phyloP scores from a whole-genome alignment of 2,329 filamentous ascomycete genomes.

The Macrophomina phaseolina region DNA sequence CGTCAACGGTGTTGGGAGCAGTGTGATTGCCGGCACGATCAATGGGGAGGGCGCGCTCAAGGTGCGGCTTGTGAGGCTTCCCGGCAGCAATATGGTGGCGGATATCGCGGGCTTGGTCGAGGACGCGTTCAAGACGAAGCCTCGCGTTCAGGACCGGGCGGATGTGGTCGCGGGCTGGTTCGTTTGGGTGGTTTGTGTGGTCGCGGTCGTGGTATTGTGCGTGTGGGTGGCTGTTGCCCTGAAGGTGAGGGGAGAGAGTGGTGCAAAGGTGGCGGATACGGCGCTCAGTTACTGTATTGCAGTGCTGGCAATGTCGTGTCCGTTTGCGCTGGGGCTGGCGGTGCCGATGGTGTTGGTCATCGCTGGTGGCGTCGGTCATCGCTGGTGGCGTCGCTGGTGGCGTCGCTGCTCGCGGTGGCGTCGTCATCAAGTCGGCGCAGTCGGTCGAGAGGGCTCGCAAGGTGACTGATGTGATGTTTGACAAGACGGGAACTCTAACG shows the following conservation, averaged over 20 bases:
- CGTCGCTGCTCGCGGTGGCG: conserved; percentile 66
- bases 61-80: background rate
- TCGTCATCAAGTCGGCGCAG: conserved; percentile 73
- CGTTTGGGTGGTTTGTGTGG: conserved; percentile 46
- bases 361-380: conserved; percentile 71
- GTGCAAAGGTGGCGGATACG: conserved; percentile 52
- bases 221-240: conserved; percentile 68
- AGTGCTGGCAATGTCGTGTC: conserved; percentile 76
- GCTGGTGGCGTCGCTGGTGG: conserved; percentile 72
- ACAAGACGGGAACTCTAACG: conserved; percentile 82
- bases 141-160: conserved; percentile 70
- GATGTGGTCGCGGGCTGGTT: conserved; percentile 72
- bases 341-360: conserved; percentile 81
- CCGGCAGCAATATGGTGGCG: background rate
- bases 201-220: conserved; percentile 59
- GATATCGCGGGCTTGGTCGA: conserved; percentile 74
- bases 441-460: conserved; percentile 68
- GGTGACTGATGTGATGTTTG: conserved; percentile 72
- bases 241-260: conserved; percentile 31
- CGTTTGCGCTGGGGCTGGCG: conserved; percentile 76
- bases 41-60: background rate
- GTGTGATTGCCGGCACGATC: background rate
- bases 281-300: conserved; percentile 76
- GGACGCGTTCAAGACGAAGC: conserved; percentile 70
- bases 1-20: conserved; percentile 56